Evolutionary conservation across 345 rosid genomes (phyloP), one percentile per base, ranked within the genome.

Genomic region (Hibiscus trionum): DNA sequence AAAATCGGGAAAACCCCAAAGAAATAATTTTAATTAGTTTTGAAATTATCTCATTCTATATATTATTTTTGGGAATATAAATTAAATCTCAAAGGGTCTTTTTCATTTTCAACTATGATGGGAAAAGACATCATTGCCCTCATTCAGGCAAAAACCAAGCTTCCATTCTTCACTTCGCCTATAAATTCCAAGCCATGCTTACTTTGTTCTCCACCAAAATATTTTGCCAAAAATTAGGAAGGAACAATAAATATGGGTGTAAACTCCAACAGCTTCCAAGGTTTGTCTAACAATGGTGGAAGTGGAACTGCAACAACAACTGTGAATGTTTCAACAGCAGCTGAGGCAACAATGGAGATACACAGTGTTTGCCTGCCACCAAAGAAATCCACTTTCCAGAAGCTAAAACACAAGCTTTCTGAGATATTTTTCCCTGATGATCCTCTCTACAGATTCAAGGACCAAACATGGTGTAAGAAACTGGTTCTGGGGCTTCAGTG

Each of bases 391-490:
- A 83, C 92, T 63, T 68, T 82, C 75, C 86, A 87, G 68, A 93
- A 91, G 75, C 88, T 96, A 16, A 90, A 68, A 60, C 86, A 82
- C 35, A 86, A 88, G 60, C 73, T 87, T 10, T 75, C 73, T 4
- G 99, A 96, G 73, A 82, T 93, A 73, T 96, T 93, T 74, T 96
- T 96, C 86, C 98, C 98, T 9, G 99, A 96, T 47, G 99, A 96
- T 79, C 99, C 99, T 12, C 87, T 96, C 7, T 65, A 89, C 79
- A 82, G 79, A 61, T 96, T 96, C 84, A 88, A 88, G 83, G 85
- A 87, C 84, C 97, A 93, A 73, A 78, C 90, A 44, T 81, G 84
- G 84, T 53, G 75, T 37, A 79, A 78, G 73, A 93, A 76, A 84
- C 80, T 89, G 31, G 12, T 87, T 59, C 73, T 93, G 27, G 91